Evolutionary conservation across 768 basidiomycete species (phyloP), one percentile per base, ranked within the genome.

Genomic region (Paxillus involutus): DNA sequence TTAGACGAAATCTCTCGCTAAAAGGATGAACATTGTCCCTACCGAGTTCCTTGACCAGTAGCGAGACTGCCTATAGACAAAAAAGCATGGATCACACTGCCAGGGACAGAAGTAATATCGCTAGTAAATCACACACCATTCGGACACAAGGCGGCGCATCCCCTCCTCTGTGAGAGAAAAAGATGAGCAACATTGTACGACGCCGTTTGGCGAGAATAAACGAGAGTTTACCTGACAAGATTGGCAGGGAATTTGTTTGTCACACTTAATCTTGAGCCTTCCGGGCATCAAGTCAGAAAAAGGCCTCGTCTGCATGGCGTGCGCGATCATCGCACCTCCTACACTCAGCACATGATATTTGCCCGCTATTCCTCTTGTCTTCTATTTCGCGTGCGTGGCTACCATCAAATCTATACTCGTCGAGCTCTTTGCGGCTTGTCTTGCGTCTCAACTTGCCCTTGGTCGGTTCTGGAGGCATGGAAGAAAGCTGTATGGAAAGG

Each of bases 341-440:
- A 78, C 88, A 90, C 71, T 89, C 88, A 63, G 87, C 86, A 73
- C 86, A 89, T 67, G 84, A 86, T 68, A 89, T 85, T 78, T 89
- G 75, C 65, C 88, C 88, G 68, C 83, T 76, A 65, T 77, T 88
- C 60, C 88, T 82, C 72, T 88, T 90, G 66, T 83, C 73, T 64
- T 89, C 88, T 32, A 89, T 77, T 65, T 89, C 88, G 51, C 85
- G 74, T 33, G 81, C 76, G 64, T 85, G 81, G 51, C 69, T 73
- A 24, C 74, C 75, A 61, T 82, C 81, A 63, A 79, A 78, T 52
- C 74, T 63, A 61, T 74, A 77, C 33, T 82, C 78, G 4, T 81
- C 81, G 32, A 73, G 48, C 40, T 83, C 82, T 55, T 77, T 79
- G 39, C 79, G 76, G 53, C 73, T 77, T 2, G 73, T 56, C 44